Evolutionary conservation across 169 alveolate genomes (phyloP).

Genomic region (Neospora caninum): DNA sequence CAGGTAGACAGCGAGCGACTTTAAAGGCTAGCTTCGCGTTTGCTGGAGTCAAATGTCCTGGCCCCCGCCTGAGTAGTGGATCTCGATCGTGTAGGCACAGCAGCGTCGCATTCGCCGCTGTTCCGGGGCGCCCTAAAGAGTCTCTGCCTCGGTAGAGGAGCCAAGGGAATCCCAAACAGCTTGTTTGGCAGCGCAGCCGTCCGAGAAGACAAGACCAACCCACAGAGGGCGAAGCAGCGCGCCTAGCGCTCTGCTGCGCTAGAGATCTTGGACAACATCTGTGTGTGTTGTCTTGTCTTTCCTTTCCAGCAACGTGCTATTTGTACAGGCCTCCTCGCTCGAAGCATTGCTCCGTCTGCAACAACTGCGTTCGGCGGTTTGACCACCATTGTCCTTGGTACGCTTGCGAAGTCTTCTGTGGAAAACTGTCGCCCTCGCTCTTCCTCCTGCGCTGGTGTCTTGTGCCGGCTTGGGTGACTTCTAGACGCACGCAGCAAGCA

Average conservation of each 20-base stretch:
- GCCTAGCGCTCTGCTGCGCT: neutral
- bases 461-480: too few species aligned
- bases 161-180: too few species aligned
- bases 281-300: neutral
- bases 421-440: too few species aligned
- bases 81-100: too few species aligned
- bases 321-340: constrained; percentile 87
- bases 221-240: neutral
- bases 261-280: neutral
- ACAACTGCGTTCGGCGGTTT: constrained; percentile 87
- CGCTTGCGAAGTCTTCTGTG: neutral
- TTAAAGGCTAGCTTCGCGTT: too few species aligned
- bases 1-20: too few species aligned
- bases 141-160: too few species aligned
- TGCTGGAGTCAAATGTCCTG: too few species aligned
- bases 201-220: neutral
- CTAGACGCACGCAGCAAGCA: too few species aligned
- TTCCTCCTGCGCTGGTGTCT: too few species aligned
- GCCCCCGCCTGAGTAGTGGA: too few species aligned
- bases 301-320: constrained; percentile 73
- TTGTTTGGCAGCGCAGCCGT: neutral
- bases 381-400: constrained; percentile 96
- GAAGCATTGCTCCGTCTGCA: constrained; percentile 90
- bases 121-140: too few species aligned
- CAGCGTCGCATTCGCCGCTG: neutral